Conservation (phyloP, 495 filamentous ascomycete genomes). For the Penicillium macrosclerotiorum region DNA sequence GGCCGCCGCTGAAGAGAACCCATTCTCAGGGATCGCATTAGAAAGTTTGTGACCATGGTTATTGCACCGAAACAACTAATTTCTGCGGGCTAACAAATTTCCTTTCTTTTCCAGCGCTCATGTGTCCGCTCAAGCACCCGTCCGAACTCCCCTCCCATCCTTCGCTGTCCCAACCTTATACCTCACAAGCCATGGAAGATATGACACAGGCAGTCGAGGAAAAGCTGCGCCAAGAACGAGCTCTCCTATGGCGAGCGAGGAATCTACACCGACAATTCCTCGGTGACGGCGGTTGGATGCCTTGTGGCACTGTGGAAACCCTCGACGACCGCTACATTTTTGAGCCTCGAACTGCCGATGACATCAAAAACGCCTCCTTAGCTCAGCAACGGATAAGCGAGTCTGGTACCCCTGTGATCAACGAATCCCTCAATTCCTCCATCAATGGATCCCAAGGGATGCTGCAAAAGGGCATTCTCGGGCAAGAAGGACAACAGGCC, state of each 20-base stretch:
- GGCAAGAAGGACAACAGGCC: constrained; percentile 6
- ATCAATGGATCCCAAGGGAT: constrained; percentile 8
- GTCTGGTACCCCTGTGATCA: constrained; percentile 3
- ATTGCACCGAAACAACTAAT: not conserved
- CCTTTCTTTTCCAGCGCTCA: constrained; percentile 58
- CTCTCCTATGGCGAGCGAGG: constrained; percentile 71
- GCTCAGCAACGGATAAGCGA: constrained; percentile 18
- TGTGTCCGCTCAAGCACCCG: constrained; percentile 82
- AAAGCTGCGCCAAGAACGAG: constrained; percentile 76
- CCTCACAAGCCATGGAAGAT: constrained; percentile 73
- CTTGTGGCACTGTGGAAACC: constrained; percentile 55
- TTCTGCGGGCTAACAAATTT: constrained; percentile 6
- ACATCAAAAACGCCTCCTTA: constrained; percentile 15
- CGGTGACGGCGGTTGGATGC: constrained; percentile 78
- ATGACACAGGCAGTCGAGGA: constrained; percentile 66
- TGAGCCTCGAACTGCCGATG: constrained; percentile 26
- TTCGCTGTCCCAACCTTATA: constrained; percentile 78
- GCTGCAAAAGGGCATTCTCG: constrained; percentile 1
- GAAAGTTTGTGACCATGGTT: constrained; percentile 61
- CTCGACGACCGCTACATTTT: constrained; percentile 41
- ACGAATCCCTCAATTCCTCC: too few relatives aligned
- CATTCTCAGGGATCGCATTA: constrained; percentile 75
- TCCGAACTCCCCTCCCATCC: constrained; percentile 84
- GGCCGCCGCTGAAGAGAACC: constrained; percentile 72
- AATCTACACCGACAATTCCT: constrained; percentile 73